Evolutionary conservation across 164 flowering plant species (phyloP).

Genomic region (Liriodendron chinense): DNA sequence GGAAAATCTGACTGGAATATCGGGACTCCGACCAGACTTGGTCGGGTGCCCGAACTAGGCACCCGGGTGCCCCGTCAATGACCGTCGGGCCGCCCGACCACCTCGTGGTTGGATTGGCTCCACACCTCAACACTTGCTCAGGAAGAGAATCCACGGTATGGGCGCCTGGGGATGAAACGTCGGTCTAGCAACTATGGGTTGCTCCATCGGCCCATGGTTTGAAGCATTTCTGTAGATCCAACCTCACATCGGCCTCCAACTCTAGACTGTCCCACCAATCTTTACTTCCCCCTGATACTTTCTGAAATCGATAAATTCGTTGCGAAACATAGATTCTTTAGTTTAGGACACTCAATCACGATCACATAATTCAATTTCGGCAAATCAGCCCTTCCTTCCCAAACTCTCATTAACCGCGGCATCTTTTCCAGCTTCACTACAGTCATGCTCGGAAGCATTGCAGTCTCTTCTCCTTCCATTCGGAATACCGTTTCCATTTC

Average conservation of each 20-base stretch:
- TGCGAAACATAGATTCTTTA: not conserved
- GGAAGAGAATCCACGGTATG: too few species aligned
- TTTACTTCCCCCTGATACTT: not conserved
- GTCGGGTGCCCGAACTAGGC: too few species aligned
- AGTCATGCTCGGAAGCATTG: not conserved
- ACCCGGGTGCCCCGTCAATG: too few species aligned
- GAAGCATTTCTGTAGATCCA: conserved; percentile 1
- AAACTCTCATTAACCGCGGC: conserved; percentile 1
- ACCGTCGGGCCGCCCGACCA: too few species aligned
- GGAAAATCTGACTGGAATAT: too few species aligned
- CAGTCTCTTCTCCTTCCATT: conserved; percentile 1
- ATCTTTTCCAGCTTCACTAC: not conserved
- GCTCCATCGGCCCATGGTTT: conserved; percentile 5
- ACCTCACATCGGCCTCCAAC: not conserved
- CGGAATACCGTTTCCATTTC: not conserved
- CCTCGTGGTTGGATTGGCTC: too few species aligned
- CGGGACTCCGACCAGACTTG: too few species aligned
- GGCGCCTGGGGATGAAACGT: not conserved
- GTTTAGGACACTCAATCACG: not conserved
- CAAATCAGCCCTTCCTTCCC: conserved; percentile 2
- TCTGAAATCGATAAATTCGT: not conserved
- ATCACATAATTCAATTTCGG: not conserved
- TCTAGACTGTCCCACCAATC: conserved; percentile 7
- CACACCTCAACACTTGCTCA: too few species aligned
- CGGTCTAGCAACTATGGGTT: not conserved